Conservation (phyloP, 345 rosid species). For the Dimocarpus longan region DNA sequence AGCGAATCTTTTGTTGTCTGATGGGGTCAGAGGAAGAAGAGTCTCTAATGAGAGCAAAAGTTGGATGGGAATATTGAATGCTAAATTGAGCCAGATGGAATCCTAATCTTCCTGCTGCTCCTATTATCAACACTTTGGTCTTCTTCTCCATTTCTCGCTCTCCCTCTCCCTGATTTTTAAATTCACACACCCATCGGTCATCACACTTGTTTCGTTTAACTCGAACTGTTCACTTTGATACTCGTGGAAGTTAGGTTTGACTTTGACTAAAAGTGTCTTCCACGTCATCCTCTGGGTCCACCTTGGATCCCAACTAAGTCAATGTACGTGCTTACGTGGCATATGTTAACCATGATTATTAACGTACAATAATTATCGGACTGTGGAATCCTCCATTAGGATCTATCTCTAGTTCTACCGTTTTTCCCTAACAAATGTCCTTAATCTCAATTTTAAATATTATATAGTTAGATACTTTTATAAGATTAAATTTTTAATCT, state of each 20-base stretch:
- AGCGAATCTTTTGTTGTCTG: constrained; percentile 43
- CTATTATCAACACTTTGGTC: constrained; percentile 71
- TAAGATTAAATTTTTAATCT: too few species aligned
- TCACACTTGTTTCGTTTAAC: background rate
- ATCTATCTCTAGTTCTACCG: too few species aligned
- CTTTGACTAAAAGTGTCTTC: background rate
- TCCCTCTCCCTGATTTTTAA: background rate
- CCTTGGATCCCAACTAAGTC: background rate
- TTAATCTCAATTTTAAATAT: too few species aligned
- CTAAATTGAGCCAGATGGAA: constrained; percentile 53
- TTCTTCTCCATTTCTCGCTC: constrained; percentile 31
- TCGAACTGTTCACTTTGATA: background rate
- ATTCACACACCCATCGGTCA: background rate
- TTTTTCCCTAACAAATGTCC: too few species aligned
- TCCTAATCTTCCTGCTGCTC: constrained; percentile 74
- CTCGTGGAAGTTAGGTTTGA: too few species aligned
- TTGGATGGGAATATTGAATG: constrained; percentile 53
- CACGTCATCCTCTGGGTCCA: constrained; percentile 3
- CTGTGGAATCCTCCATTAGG: too few species aligned
- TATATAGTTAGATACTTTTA: too few species aligned
- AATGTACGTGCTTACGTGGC: too few species aligned
- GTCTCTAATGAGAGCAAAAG: constrained; percentile 59
- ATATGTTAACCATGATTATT: too few species aligned
- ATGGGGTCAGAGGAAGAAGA: constrained; percentile 50
- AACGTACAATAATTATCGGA: too few species aligned